Evolutionary conservation across 768 basidiomycete genomes (phyloP).

Genomic region (Tubosaeta brunneosetosa): DNA sequence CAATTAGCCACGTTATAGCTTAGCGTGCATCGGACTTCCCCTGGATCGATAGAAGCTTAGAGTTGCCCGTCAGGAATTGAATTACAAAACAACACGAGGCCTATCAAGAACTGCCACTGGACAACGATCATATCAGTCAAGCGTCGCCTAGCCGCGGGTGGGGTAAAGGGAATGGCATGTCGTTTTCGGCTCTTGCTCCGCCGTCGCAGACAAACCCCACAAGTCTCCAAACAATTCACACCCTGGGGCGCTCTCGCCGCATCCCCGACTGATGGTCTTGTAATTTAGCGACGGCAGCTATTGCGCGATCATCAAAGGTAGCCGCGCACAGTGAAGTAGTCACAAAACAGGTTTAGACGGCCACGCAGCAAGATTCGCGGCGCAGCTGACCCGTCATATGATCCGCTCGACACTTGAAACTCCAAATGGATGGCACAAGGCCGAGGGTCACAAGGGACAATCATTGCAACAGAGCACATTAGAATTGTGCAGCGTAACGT

Average conservation of each 20-base stretch:
- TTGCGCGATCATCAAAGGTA: slow-evolving; percentile 8
- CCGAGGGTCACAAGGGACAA: background rate
- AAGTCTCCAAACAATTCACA: slow-evolving; percentile 9
- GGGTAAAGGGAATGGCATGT: slow-evolving; percentile 7
- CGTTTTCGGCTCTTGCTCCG: slow-evolving; percentile 12
- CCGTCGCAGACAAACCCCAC: slow-evolving; percentile 10
- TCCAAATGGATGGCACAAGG: slow-evolving; percentile 1
- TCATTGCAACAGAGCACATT: slow-evolving; percentile 1
- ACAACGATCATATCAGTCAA: slow-evolving; percentile 17
- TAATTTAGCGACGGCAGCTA: slow-evolving; percentile 1
- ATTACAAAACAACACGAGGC: slow-evolving; percentile 20
- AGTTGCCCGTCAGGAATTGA: slow-evolving; percentile 10
- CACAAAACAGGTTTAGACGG: slow-evolving; percentile 4
- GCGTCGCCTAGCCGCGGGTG: slow-evolving; percentile 14
- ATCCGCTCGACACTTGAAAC: background rate
- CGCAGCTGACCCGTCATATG: slow-evolving; percentile 9
- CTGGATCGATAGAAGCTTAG: slow-evolving; percentile 12
- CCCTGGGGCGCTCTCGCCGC: slow-evolving; percentile 2
- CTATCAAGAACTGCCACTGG: slow-evolving; percentile 5
- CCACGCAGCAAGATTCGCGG: slow-evolving; percentile 7
- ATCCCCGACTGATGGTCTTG: background rate
- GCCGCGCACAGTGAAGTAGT: slow-evolving; percentile 12
- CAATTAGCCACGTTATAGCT: slow-evolving; percentile 1
- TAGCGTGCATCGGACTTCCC: slow-evolving; percentile 3
- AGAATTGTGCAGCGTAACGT: slow-evolving; percentile 8